These are phyloP conservation scores for Lichtheimia corymbifera DNA, from an alignment of 371 early-diverging fungal species.

Conservation along the genomic window DNA sequence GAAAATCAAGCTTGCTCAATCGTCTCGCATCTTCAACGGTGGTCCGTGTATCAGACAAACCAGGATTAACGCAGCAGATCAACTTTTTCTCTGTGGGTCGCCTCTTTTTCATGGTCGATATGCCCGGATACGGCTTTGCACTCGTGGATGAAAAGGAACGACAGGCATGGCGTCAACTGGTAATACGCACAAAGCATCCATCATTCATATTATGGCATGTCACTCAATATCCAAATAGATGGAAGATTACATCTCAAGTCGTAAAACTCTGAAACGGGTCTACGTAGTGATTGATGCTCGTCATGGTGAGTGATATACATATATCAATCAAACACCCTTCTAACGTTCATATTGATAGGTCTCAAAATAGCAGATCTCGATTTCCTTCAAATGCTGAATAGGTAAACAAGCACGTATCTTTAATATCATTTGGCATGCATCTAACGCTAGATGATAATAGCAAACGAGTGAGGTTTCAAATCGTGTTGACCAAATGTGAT, in stretches of 20 bases:
- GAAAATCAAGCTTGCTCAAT: constrained; percentile 79
- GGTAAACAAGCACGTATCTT: constrained; percentile 30
- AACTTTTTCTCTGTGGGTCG: constrained; percentile 74
- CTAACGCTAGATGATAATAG: constrained; percentile 18
- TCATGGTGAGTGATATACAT: constrained; percentile 56
- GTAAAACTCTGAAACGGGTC: constrained; percentile 65
- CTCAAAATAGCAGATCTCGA: constrained; percentile 63
- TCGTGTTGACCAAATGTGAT: constrained; percentile 85
- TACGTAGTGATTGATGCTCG: constrained; percentile 80
- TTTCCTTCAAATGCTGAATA: constrained; percentile 59
- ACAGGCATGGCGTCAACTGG: constrained; percentile 65
- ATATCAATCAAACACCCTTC: neutral
- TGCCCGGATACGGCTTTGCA: constrained; percentile 91
- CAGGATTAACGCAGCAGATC: constrained; percentile 81
- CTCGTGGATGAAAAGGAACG: constrained; percentile 70
- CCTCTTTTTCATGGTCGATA: constrained; percentile 74
- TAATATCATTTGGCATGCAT: neutral
- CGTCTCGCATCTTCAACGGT: constrained; percentile 62
- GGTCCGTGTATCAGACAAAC: constrained; percentile 70
- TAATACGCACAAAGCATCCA: constrained; percentile 20
- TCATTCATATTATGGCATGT: no score
- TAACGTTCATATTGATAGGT: constrained; percentile 20
- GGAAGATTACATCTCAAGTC: constrained; percentile 61
- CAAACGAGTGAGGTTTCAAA: constrained; percentile 64
- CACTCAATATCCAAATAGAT: constrained; percentile 45